These are phyloP conservation scores for Phaeosphaeriaceae sp. DNA, from an alignment of 2,329 filamentous ascomycete species.

Conservation along the genomic window DNA sequence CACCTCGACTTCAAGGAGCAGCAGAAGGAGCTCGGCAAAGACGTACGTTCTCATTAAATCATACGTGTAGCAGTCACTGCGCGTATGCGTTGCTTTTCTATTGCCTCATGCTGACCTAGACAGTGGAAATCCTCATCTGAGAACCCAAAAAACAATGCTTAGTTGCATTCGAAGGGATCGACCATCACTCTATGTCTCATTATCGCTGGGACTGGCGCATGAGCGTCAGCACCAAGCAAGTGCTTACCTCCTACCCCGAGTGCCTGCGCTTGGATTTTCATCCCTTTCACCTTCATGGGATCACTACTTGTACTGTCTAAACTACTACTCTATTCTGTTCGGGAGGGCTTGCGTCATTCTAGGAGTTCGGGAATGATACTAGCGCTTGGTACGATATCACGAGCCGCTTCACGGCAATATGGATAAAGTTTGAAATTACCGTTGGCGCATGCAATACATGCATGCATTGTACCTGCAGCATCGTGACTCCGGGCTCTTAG, in stretches of 20 bases:
- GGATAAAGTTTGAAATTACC: constrained; percentile 21
- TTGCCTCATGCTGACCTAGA: constrained; percentile 4
- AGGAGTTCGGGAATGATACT: constrained; percentile 9
- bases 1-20: constrained; percentile 43
- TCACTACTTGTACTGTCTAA: background rate
- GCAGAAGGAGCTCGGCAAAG: constrained; percentile 46
- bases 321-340: background rate
- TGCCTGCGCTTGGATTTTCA: background rate
- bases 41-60: constrained; percentile 21
- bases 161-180: background rate
- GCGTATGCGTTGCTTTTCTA: too few species aligned
- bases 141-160: constrained; percentile 45
- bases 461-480: constrained; percentile 25
- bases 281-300: background rate
- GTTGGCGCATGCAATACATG: constrained; percentile 21
- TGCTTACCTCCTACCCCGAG: too few species aligned
- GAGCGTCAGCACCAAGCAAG: background rate
- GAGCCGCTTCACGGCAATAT: constrained; percentile 28
- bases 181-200: background rate
- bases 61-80: background rate
- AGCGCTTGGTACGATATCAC: constrained; percentile 14
- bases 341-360: background rate
- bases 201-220: background rate
- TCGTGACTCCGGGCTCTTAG: constrained; percentile 26
- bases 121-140: constrained; percentile 46